Percentiles rank a stretch among this genome's conserved stretches.
Conservation (phyloP, 2,329 filamentous ascomycete species). For the Parafenestella ontariensis region DNA sequence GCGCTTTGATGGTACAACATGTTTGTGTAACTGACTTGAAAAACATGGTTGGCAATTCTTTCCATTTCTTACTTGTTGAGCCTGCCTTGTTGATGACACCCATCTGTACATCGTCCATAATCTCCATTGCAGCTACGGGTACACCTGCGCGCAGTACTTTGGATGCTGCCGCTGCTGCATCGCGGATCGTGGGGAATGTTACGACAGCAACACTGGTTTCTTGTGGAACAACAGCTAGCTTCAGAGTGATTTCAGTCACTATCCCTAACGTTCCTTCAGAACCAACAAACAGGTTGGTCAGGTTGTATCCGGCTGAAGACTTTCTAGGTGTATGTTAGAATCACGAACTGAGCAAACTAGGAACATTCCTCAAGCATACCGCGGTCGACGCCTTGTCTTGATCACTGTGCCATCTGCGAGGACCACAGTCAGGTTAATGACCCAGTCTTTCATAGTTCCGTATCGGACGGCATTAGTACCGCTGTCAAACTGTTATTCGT, state of each 20-base stretch:
- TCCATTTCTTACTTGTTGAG: slow-evolving; percentile 74
- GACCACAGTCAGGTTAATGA: slow-evolving; percentile 82
- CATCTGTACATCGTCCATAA: slow-evolving; percentile 92
- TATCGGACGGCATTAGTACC: slow-evolving; percentile 83
- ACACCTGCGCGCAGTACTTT: slow-evolving; percentile 78
- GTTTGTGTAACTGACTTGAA: slow-evolving; percentile 67
- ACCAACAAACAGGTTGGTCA: slow-evolving; percentile 80
- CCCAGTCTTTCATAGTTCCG: slow-evolving; percentile 88
- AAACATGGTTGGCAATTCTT: slow-evolving; percentile 78
- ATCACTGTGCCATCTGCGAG: slow-evolving; percentile 79
- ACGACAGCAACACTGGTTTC: slow-evolving; percentile 80
- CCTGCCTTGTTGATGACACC: slow-evolving; percentile 78
- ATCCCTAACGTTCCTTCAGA: slow-evolving; percentile 83
- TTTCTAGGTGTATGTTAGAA: slow-evolving; percentile 56
- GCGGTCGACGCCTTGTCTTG: slow-evolving; percentile 78
- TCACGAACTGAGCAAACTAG: not conserved
- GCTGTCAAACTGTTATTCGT: slow-evolving; percentile 49
- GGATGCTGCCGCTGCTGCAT: slow-evolving; percentile 76
- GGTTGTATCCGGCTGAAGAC: slow-evolving; percentile 82
- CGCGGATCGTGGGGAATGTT: slow-evolving; percentile 77
- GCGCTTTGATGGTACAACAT: slow-evolving; percentile 4
- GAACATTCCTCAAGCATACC: slow-evolving; percentile 44
- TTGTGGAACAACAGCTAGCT: slow-evolving; percentile 77
- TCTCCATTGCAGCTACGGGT: slow-evolving; percentile 79
- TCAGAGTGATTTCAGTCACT: slow-evolving; percentile 83